Evolutionary conservation across 148 eudicot species (phyloP), one percentile per base, ranked within the genome.

Genomic region (Nepenthes gracilis): DNA sequence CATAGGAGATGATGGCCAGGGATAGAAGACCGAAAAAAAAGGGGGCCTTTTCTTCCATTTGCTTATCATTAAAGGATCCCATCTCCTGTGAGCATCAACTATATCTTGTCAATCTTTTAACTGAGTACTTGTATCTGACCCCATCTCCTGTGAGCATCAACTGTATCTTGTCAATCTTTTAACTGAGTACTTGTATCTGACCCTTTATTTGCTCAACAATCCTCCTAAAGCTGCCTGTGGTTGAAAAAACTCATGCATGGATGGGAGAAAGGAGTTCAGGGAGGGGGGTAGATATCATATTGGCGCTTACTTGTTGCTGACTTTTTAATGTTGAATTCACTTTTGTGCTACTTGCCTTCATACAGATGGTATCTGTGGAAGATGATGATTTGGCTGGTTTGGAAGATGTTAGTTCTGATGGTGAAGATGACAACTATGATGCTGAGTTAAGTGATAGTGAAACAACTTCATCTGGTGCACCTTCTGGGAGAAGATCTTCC

Each of bases 371-470:
- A 4, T 84, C 99, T 67, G 95, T 93, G 40, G 99, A 89, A 74
- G 96, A 91, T 60, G 96, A 88, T 75, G 95, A 89, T 75, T 81
- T 93, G 77, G 96, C 99, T 68, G 96, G 99, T 67, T 65, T 89
- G 53, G 87, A 84, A 78, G 96, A 86, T 80, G 84, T 83, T 55
- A 84, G 96, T 68, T 82, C 95, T 62, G 99, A 93, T 55, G 89
- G 82, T 54, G 96, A 88, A 80, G 97, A 93, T 72, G 97, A 93
- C 62, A 89, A 81, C 69, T 93, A 89, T 72, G 97, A 93, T 72
- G 95, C 76, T 67, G 99, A 89, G 45, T 70, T 78, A 55, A 75
- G 79, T 10, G 97, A 93, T 61, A 80, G 82, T 58, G 99, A 93
- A 70, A 69, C 79, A 62, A 72, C 63, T 67, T 45, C 79, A 60